These are phyloP conservation scores for Chalciporus chontae DNA, from an alignment of 768 basidiomycete species.

Conservation along the genomic window DNA sequence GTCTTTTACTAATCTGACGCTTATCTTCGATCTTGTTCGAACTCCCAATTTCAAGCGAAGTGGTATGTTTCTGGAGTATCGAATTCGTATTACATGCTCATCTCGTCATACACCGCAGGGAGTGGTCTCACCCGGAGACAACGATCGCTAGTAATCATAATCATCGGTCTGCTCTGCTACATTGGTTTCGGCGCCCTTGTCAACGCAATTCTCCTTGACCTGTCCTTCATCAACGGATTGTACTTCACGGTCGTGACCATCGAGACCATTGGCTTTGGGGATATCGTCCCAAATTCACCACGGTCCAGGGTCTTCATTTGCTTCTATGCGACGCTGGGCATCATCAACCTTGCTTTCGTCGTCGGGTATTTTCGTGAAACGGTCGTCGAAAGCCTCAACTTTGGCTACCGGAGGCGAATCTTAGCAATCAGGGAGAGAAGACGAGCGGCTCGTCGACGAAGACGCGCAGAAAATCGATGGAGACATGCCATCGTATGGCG, in stretches of 20 bases:
- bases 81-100: neutral
- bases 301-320: constrained; percentile 58
- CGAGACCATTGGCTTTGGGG: constrained; percentile 76
- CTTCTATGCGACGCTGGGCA: constrained; percentile 55
- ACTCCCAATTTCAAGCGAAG: constrained; percentile 62
- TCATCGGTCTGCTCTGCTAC: constrained; percentile 71
- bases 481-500: constrained; percentile 60
- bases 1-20: constrained; percentile 59
- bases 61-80: constrained; percentile 38
- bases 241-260: constrained; percentile 76
- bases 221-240: constrained; percentile 69
- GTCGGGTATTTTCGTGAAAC: constrained; percentile 67
- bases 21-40: constrained; percentile 56
- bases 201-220: constrained; percentile 45
- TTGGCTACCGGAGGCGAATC: constrained; percentile 58
- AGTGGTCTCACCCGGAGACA: constrained; percentile 82
- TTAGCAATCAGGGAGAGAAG: constrained; percentile 44
- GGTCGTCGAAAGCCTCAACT: constrained; percentile 67
- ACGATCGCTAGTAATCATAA: constrained; percentile 72
- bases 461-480: constrained; percentile 53
- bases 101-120: constrained; percentile 37
- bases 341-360: constrained; percentile 61
- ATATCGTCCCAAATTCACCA: constrained; percentile 53
- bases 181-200: constrained; percentile 69
- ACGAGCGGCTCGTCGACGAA: constrained; percentile 38